Percentiles rank a stretch among this genome's conserved stretches.
phyloP scores from a whole-genome alignment of 2,329 filamentous ascomycete genomes.

The Metarhizium sp. region DNA sequence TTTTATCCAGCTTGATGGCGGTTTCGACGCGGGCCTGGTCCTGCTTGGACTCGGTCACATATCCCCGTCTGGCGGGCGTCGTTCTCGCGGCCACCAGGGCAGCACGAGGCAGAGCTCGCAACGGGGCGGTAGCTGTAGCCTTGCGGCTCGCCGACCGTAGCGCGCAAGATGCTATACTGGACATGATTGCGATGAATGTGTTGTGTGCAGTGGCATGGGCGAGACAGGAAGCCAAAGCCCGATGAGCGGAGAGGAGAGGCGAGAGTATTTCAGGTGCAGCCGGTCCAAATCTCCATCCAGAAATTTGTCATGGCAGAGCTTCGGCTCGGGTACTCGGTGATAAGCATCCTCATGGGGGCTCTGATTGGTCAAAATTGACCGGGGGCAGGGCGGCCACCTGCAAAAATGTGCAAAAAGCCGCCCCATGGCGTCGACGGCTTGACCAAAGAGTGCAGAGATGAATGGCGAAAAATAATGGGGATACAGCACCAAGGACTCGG shows the following conservation, averaged over 20 bases:
- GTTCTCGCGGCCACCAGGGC: constrained; percentile 15
- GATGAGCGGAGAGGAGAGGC: constrained; percentile 9
- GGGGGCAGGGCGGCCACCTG: no score
- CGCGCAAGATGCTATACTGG: constrained; percentile 55
- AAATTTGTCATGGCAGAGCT: constrained; percentile 25
- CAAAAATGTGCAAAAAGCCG: no score
- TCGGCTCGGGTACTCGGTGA: constrained; percentile 28
- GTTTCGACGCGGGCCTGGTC: constrained; percentile 78
- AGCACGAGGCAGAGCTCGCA: constrained; percentile 20
- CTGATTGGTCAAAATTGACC: constrained; percentile 20
- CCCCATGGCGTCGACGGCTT: no score
- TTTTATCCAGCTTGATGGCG: constrained; percentile 78
- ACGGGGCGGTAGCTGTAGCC: constrained; percentile 23
- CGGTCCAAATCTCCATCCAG: constrained; percentile 11
- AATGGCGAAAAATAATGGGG: no score
- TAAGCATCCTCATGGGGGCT: constrained; percentile 16
- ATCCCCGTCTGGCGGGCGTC: constrained; percentile 43
- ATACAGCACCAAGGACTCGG: no score
- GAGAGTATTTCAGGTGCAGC: not conserved
- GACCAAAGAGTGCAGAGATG: no score
- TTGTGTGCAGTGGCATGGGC: constrained; percentile 12
- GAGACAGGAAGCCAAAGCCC: constrained; percentile 10
- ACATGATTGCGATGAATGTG: constrained; percentile 36
- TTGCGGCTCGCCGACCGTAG: constrained; percentile 66
- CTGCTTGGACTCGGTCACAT: constrained; percentile 77